Evolutionary conservation across 768 basidiomycete species (phyloP).

Genomic region (Lentinula aciculospora): DNA sequence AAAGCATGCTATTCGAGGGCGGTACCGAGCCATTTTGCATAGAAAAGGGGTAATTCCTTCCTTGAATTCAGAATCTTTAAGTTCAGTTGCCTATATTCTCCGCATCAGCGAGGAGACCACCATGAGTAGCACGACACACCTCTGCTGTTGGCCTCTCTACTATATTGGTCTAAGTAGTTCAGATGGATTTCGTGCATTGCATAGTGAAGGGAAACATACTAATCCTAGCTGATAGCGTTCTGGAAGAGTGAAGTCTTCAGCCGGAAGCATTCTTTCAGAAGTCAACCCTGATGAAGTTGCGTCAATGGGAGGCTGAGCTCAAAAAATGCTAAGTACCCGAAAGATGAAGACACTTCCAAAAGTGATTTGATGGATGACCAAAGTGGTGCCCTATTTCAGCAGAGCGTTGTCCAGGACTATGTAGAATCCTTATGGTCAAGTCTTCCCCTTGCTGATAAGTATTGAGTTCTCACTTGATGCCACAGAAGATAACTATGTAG

Average conservation of each 20-base stretch:
- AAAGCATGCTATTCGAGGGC: constrained; percentile 70
- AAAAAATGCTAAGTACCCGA: constrained; percentile 40
- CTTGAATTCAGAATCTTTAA: constrained; percentile 45
- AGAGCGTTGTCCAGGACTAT: constrained; percentile 64
- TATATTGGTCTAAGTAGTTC: constrained; percentile 60
- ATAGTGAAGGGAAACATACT: constrained; percentile 36
- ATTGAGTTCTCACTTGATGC: constrained; percentile 60
- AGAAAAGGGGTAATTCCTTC: constrained; percentile 54
- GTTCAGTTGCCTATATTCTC: constrained; percentile 42
- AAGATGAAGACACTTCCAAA: constrained; percentile 67
- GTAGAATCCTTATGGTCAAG: background rate
- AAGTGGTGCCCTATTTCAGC: constrained; percentile 68
- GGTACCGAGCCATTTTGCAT: constrained; percentile 46
- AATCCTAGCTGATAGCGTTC: constrained; percentile 56
- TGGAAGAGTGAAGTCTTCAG: constrained; percentile 59
- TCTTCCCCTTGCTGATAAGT: background rate
- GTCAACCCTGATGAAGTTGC: constrained; percentile 46
- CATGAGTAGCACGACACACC: constrained; percentile 24
- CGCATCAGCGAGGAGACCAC: background rate
- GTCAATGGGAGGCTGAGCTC: background rate
- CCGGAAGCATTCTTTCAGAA: constrained; percentile 38
- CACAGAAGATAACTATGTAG: constrained; percentile 74
- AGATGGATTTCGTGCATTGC: background rate
- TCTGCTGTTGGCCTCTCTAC: constrained; percentile 65
- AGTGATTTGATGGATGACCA: constrained; percentile 76